Evolutionary conservation across 768 basidiomycete species (phyloP).

Genomic region (Clavulina sp.): DNA sequence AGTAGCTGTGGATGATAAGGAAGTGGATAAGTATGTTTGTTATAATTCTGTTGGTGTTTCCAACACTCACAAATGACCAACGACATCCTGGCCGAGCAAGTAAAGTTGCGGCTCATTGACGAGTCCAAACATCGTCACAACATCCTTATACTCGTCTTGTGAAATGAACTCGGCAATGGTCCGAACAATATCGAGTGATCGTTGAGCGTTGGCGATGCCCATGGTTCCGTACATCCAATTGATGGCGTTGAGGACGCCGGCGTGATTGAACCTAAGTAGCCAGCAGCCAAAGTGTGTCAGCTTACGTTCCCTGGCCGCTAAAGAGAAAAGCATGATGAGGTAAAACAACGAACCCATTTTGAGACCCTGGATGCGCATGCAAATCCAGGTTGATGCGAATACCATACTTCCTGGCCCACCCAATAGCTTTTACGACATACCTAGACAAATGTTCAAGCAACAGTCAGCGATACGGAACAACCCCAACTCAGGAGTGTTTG

Average conservation of each 20-base stretch:
- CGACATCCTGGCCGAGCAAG: conserved; percentile 14
- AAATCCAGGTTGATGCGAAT: conserved; percentile 69
- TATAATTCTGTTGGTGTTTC: not conserved
- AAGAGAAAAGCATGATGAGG: not conserved
- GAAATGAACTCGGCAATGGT: conserved; percentile 64
- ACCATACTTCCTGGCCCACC: conserved; percentile 82
- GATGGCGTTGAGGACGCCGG: conserved; percentile 32
- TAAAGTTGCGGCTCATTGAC: conserved; percentile 21
- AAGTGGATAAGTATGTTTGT: not conserved
- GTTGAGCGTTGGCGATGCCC: conserved; percentile 74
- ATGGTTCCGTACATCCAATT: conserved; percentile 56
- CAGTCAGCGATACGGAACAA: not conserved
- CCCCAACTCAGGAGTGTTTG: not conserved
- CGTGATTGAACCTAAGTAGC: conserved; percentile 33
- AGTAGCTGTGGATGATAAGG: conserved; percentile 16
- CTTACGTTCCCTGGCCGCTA: too few species aligned
- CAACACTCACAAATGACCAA: conserved; percentile 17
- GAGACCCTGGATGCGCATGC: conserved; percentile 62
- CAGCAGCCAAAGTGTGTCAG: conserved; percentile 1
- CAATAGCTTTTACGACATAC: conserved; percentile 57
- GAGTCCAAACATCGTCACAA: conserved; percentile 26
- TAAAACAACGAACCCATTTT: conserved; percentile 31
- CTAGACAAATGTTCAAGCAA: conserved; percentile 17
- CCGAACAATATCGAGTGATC: conserved; percentile 59
- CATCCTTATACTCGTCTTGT: conserved; percentile 49